A percentile compares a stretch with the other conserved stretches of the same genome.
Evolutionary conservation across 306 rosid species (phyloP).

Genomic region (Pueraria montana): DNA sequence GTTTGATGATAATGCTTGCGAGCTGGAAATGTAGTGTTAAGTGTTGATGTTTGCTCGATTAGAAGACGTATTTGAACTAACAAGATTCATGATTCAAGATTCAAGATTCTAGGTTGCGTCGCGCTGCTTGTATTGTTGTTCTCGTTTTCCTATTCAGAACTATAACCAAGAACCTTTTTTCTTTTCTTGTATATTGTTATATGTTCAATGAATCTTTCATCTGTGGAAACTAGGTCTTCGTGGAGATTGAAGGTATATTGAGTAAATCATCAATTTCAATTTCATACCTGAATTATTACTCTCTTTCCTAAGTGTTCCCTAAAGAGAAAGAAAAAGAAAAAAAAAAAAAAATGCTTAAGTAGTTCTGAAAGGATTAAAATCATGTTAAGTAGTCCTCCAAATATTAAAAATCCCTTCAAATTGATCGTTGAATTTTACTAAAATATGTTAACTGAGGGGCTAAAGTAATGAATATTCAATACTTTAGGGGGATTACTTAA

Average conservation of each 20-base stretch:
- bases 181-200: background rate
- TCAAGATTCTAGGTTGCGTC: conserved; percentile 21
- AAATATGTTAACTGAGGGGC: background rate
- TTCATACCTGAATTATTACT: no score
- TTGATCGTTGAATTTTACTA: background rate
- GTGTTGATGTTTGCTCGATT: background rate
- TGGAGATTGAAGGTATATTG: background rate
- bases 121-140: background rate
- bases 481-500: background rate
- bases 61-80: conserved; percentile 10
- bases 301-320: background rate
- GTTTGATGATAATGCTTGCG: background rate
- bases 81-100: background rate
- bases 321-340: background rate
- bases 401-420: background rate
- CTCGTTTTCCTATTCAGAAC: background rate
- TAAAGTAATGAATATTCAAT: background rate
- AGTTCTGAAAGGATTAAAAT: background rate
- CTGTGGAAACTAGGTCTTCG: background rate
- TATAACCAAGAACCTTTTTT: background rate
- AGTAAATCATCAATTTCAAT: background rate
- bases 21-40: background rate
- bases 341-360: background rate
- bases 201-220: background rate
- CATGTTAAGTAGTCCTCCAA: background rate